phyloP scores from a whole-genome alignment of 192 early-diverging fungal genomes.

The Umbelopsis sp. region DNA sequence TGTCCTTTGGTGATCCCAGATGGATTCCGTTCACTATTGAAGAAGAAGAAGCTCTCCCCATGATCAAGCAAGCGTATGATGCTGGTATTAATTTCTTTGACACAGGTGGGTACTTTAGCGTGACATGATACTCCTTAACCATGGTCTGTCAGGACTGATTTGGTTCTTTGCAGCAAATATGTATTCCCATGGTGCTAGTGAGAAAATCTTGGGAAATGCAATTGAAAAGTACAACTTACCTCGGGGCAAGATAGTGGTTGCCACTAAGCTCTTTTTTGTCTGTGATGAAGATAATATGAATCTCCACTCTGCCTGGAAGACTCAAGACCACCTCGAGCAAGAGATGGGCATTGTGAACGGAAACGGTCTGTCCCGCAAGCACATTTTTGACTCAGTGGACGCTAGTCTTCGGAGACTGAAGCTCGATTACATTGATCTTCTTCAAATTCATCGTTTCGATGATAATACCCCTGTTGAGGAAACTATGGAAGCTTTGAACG shows the following conservation, averaged over 20 bases:
- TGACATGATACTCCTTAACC: background rate
- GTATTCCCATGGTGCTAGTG: slow-evolving; percentile 42
- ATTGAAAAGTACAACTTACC: slow-evolving; percentile 48
- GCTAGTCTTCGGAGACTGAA: slow-evolving; percentile 68
- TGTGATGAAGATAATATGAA: slow-evolving; percentile 43
- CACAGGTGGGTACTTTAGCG: slow-evolving; percentile 36
- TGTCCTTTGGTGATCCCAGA: slow-evolving; percentile 43
- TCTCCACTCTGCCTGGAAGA: background rate
- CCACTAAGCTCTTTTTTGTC: slow-evolving; percentile 67
- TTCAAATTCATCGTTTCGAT: slow-evolving; percentile 68
- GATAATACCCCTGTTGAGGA: slow-evolving; percentile 62
- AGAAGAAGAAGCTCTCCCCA: slow-evolving; percentile 40
- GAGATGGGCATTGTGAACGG: slow-evolving; percentile 53
- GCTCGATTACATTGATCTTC: slow-evolving; percentile 72
- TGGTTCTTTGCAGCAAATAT: slow-evolving; percentile 48
- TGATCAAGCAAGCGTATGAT: slow-evolving; percentile 62
- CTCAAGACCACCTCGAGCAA: slow-evolving; percentile 10
- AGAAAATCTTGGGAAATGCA: slow-evolving; percentile 41
- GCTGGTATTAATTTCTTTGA: slow-evolving; percentile 83
- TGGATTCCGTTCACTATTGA: slow-evolving; percentile 51
- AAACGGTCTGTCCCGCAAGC: slow-evolving; percentile 78
- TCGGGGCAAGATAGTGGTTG: slow-evolving; percentile 70
- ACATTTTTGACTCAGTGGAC: slow-evolving; percentile 78
- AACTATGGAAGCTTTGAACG: slow-evolving; percentile 70
- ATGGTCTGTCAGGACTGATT: background rate